Evolutionary conservation across 306 rosid genomes (phyloP).

Genomic region (Neltuma alba): DNA sequence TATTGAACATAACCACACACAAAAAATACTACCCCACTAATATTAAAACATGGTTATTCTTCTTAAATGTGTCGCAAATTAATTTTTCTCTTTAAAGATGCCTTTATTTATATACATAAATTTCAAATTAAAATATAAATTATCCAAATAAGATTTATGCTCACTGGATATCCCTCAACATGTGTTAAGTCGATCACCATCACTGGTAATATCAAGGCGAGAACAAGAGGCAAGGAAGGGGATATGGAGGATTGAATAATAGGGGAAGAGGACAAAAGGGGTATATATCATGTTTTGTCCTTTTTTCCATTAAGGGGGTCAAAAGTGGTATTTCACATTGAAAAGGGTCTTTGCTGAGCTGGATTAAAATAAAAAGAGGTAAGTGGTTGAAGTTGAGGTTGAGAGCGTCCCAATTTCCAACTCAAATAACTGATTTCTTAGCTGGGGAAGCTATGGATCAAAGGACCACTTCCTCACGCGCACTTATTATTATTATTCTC

Average conservation of each 20-base stretch:
- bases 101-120: too few species aligned
- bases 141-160: not conserved
- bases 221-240: not conserved
- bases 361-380: not conserved
- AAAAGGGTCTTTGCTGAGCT: not conserved
- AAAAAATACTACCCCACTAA: not conserved
- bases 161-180: not conserved
- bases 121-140: not conserved
- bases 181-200: not conserved
- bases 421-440: not conserved
- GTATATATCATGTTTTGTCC: not conserved
- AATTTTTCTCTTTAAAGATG: too few species aligned
- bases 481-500: not conserved
- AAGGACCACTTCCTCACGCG: slow-evolving; percentile 8
- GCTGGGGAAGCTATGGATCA: not conserved
- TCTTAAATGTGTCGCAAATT: not conserved
- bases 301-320: not conserved
- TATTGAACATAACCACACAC: too few species aligned
- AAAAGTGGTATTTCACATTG: not conserved
- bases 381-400: not conserved
- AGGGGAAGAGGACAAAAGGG: not conserved
- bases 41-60: not conserved
- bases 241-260: not conserved
- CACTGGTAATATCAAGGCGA: not conserved
- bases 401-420: not conserved